These are phyloP conservation scores for Tolypocladium endophyticum DNA, from an alignment of 2,329 filamentous ascomycete genomes.

Conservation along the genomic window DNA sequence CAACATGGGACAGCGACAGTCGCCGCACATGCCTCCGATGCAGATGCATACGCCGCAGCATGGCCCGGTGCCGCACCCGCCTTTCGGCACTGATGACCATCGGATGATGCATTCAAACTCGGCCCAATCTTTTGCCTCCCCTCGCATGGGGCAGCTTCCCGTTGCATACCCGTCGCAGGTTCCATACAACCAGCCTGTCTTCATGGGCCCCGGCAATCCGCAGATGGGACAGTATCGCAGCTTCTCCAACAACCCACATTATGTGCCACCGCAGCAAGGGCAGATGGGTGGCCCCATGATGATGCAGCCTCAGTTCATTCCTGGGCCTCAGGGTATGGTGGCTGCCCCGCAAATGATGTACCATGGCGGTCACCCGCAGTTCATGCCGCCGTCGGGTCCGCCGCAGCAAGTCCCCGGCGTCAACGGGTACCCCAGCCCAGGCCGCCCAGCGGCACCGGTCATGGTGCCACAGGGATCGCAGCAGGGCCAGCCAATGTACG, in stretches of 20 bases:
- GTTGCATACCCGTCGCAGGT: constrained; percentile 64
- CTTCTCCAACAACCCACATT: constrained; percentile 60
- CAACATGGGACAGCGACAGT: constrained; percentile 55
- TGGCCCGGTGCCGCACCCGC: constrained; percentile 50
- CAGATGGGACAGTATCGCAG: constrained; percentile 63
- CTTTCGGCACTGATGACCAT: constrained; percentile 70
- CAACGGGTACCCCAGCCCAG: constrained; percentile 81
- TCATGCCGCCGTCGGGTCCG: constrained; percentile 48
- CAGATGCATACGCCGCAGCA: constrained; percentile 69
- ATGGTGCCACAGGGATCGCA: constrained; percentile 95
- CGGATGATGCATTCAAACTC: constrained; percentile 83
- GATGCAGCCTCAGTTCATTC: constrained; percentile 69
- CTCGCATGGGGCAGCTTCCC: constrained; percentile 60
- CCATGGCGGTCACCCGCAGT: constrained; percentile 52
- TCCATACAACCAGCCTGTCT: constrained; percentile 62
- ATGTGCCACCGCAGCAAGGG: constrained; percentile 58
- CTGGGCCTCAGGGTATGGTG: constrained; percentile 59
- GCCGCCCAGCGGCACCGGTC: constrained; percentile 68
- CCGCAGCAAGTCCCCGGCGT: constrained; percentile 52
- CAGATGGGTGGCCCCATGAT: constrained; percentile 74
- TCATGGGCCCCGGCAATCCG: constrained; percentile 57
- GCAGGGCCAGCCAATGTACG: constrained; percentile 71
- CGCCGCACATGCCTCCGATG: constrained; percentile 67
- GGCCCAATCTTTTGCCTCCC: constrained; percentile 76
- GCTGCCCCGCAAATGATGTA: constrained; percentile 76